phyloP scores from a whole-genome alignment of 2,329 filamentous ascomycete species.

The Aspergillaceae sp. region DNA sequence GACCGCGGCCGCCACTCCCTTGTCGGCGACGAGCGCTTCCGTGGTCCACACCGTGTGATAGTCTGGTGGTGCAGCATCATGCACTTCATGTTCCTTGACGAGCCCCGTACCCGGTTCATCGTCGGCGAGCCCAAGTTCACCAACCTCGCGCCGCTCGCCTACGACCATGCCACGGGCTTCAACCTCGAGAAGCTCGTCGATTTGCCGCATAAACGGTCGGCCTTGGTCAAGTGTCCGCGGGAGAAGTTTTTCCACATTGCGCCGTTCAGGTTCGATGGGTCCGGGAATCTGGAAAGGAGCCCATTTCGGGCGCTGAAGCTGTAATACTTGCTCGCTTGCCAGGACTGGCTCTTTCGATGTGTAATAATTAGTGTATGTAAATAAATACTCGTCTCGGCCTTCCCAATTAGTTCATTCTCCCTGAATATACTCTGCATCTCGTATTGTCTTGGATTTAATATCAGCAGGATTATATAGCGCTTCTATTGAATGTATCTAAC shows the following conservation, averaged over 20 bases:
- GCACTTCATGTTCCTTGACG: conserved; percentile 53
- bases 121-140: conserved; percentile 62
- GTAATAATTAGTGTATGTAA: not conserved
- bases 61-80: conserved; percentile 52
- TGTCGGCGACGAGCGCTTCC: conserved; percentile 48
- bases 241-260: conserved; percentile 63
- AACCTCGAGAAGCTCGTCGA: conserved; percentile 65
- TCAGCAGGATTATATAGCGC: too few relatives aligned
- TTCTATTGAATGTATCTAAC: too few relatives aligned
- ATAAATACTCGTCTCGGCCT: not conserved
- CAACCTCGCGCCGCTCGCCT: conserved; percentile 61
- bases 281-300: conserved; percentile 14
- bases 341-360: too few relatives aligned
- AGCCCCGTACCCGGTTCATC: conserved; percentile 46
- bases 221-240: conserved; percentile 55
- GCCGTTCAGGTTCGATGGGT: conserved; percentile 16
- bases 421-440: too few relatives aligned
- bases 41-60: conserved; percentile 48
- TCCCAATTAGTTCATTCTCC: too few relatives aligned
- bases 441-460: too few relatives aligned
- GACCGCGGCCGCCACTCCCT: conserved; percentile 54
- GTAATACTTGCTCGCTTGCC: conserved; percentile 2
- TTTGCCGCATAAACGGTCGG: conserved; percentile 62
- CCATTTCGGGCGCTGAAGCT: conserved; percentile 13
- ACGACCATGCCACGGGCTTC: conserved; percentile 67